Evolutionary conservation across 257 asterid genomes (phyloP), one percentile per base, ranked within the genome.

Genomic region (Scutellaria baicalensis): DNA sequence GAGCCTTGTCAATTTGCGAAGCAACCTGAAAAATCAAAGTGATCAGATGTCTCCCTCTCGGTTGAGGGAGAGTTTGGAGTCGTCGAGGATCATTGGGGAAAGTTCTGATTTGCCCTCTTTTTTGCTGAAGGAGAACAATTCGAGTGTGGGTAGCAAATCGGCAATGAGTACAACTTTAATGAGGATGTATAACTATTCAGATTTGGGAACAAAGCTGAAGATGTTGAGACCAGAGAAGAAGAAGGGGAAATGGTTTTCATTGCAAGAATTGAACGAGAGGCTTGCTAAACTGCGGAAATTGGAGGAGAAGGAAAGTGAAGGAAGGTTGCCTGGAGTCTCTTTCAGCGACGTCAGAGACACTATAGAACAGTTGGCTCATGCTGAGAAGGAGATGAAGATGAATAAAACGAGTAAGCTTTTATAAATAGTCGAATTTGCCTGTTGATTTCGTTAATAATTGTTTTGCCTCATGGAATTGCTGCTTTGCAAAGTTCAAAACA

Each of bases 61-160:
- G 11, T 64, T 50, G 35, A 51, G 6, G 20, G 77, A 61, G 44
- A 77, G 33, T 14, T 54, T 70, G 50, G 50, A 56, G 2, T 13
- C 70, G 1, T 63, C 67, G n/a, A 3, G 18, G 56, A 50, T 66
- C 52, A 38, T 27, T 27, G 33, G 33, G 33, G 33, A 5, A 14
- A 33, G 36, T 23, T 77, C 23, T 40, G 31, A 51, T 17, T 63
- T 81, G 52, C 75, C 78, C 21, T 31, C 74, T 11, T 73, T 66
- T 6, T 9, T 67, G 2, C 48, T 62, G n/a, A 73, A 66, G 78
- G 82, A 63, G 68, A 58, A 17, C 67, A 59, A 49, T 59, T 71
- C 20, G 13, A 23, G 47, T 5, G 70, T 51, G 63, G 56, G 48
- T 45, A 45, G 33, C 59, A n/a, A 50, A 27, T 27, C 33, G 4